Evolutionary conservation across 352 stramenopile species (phyloP).

Genomic region (Halophytophthora batemanensis): DNA sequence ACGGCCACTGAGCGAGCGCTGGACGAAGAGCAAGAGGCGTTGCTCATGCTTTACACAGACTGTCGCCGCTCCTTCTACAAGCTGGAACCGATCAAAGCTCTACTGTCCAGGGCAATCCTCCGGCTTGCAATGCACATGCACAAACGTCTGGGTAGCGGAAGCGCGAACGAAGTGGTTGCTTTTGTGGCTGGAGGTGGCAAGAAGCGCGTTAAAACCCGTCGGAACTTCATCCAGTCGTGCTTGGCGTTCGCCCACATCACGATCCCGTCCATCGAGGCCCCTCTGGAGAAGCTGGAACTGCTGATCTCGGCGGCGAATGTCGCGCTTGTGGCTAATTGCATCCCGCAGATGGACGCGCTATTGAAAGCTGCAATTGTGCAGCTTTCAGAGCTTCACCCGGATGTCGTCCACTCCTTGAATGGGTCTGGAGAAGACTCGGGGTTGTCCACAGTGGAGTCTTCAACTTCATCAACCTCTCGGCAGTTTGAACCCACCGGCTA

Average conservation of each 20-base stretch:
- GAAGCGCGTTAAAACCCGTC: slow-evolving; percentile 32
- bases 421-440: slow-evolving; percentile 2
- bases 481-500: slow-evolving; percentile 10
- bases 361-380: slow-evolving; percentile 77
- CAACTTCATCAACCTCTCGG: slow-evolving; percentile 6
- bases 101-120: slow-evolving; percentile 56
- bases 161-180: neutral
- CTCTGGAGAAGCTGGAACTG: slow-evolving; percentile 55
- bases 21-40: slow-evolving; percentile 74
- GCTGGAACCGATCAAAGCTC: slow-evolving; percentile 67
- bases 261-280: slow-evolving; percentile 72
- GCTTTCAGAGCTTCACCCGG: slow-evolving; percentile 62
- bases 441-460: neutral
- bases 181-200: slow-evolving; percentile 10
- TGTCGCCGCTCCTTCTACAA: slow-evolving; percentile 87
- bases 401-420: slow-evolving; percentile 1
- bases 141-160: slow-evolving; percentile 20
- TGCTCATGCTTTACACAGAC: slow-evolving; percentile 87
- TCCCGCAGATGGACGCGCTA: slow-evolving; percentile 86
- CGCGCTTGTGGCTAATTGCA: slow-evolving; percentile 61
- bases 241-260: slow-evolving; percentile 90
- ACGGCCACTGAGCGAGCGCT: slow-evolving; percentile 17
- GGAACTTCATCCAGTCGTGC: slow-evolving; percentile 85
- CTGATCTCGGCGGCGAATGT: slow-evolving; percentile 65
- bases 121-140: slow-evolving; percentile 61